Evolutionary conservation across 1,139 yeast genomes (phyloP).

Genomic region (Yamadazyma dendronema): DNA sequence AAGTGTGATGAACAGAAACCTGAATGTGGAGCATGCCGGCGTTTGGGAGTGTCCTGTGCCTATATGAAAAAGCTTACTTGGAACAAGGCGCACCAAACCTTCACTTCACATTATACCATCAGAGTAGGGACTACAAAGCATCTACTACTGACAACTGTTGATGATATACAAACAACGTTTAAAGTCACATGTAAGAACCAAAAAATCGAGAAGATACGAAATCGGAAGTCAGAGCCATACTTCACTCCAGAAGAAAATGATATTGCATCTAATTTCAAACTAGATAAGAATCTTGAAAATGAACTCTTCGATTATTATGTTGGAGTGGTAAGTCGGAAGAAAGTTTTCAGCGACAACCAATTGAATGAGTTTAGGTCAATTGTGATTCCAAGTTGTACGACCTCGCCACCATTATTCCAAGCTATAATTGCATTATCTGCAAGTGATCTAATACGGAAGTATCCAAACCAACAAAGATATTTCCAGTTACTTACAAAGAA

Average conservation of each 20-base stretch:
- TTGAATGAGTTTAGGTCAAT: slow-evolving; percentile 16
- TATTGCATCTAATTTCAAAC: neutral
- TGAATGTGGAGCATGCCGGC: slow-evolving; percentile 53
- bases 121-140: neutral
- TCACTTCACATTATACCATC: slow-evolving; percentile 1
- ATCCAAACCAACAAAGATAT: slow-evolving; percentile 8
- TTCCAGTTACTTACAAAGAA: slow-evolving; percentile 11
- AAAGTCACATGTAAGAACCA: too few species aligned
- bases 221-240: neutral
- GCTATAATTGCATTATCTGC: slow-evolving; percentile 18
- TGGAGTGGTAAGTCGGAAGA: slow-evolving; percentile 15
- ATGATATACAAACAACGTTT: slow-evolving; percentile 4
- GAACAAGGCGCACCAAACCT: slow-evolving; percentile 11
- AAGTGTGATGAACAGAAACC: slow-evolving; percentile 69
- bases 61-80: slow-evolving; percentile 12
- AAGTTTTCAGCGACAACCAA: slow-evolving; percentile 16
- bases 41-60: slow-evolving; percentile 50
- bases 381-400: slow-evolving; percentile 15
- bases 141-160: slow-evolving; percentile 4
- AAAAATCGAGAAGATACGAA: neutral
- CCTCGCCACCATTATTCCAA: slow-evolving; percentile 15
- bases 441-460: slow-evolving; percentile 15
- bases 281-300: slow-evolving; percentile 8
- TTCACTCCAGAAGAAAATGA: neutral
- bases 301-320: slow-evolving; percentile 17